phyloP scores from a whole-genome alignment of 164 flowering plant species.

The Macadamia integrifolia region DNA sequence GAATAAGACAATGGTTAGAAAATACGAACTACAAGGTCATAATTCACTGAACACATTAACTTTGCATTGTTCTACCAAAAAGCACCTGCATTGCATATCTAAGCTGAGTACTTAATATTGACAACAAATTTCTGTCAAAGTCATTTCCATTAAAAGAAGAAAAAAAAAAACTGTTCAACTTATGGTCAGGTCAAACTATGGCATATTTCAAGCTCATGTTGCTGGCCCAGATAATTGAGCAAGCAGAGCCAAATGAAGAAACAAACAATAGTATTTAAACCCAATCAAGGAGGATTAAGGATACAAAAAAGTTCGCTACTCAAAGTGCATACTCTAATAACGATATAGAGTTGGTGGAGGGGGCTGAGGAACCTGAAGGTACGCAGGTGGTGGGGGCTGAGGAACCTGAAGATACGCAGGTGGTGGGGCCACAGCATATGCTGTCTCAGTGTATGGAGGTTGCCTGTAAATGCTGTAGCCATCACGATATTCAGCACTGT shows the following conservation, averaged over 20 bases:
- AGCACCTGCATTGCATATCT: too few relatives aligned
- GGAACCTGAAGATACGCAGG: slow-evolving; percentile 5
- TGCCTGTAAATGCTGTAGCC: slow-evolving; percentile 11
- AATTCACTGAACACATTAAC: too few relatives aligned
- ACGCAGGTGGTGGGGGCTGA: slow-evolving; percentile 2
- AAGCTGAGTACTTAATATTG: too few relatives aligned
- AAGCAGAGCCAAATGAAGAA: not conserved
- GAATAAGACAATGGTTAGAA: too few relatives aligned
- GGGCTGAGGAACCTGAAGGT: not conserved
- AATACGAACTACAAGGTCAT: too few relatives aligned
- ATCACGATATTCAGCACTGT: slow-evolving; percentile 15
- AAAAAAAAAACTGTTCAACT: not conserved
- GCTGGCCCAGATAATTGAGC: too few relatives aligned
- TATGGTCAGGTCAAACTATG: too few relatives aligned
- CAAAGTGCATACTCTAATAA: not conserved
- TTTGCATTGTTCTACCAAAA: too few relatives aligned
- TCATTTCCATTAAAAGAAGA: too few relatives aligned
- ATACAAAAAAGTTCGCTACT: not conserved
- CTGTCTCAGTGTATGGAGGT: slow-evolving; percentile 5
- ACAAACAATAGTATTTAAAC: not conserved
- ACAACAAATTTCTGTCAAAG: too few relatives aligned
- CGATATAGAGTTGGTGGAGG: slow-evolving; percentile 5
- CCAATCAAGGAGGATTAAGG: not conserved
- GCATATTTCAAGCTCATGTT: too few relatives aligned
- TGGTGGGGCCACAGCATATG: slow-evolving; percentile 3